A percentile compares a stretch with the other conserved stretches of the same genome.
Conservation (phyloP, 208 protist species). For the Leishmania amazonensis region DNA sequence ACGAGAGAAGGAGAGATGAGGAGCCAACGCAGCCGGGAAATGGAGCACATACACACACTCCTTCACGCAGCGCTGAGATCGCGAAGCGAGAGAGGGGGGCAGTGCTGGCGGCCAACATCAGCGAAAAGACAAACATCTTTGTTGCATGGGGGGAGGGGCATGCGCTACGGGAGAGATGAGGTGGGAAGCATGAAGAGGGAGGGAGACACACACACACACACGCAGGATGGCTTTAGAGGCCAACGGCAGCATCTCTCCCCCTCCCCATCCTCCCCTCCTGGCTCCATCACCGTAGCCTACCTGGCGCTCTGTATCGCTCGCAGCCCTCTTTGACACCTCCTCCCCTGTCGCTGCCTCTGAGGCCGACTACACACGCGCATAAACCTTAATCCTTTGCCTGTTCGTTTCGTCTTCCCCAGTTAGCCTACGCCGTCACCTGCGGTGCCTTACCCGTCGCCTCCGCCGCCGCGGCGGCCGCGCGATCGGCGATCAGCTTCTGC, state of each 20-base stretch:
- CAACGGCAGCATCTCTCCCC: not conserved
- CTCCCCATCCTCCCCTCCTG: not conserved
- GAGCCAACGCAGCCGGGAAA: not conserved
- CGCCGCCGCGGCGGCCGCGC: constrained; percentile 51
- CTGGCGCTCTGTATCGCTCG: not conserved
- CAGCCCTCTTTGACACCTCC: not conserved
- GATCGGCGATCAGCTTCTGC: constrained; percentile 81
- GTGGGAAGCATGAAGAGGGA: not conserved
- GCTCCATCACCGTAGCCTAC: not conserved
- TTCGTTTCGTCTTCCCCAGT: not conserved
- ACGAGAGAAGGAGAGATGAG: not conserved
- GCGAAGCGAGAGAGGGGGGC: not conserved
- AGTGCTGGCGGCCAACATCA: not conserved
- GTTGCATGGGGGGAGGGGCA: not conserved
- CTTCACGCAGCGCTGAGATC: not conserved
- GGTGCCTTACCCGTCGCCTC: constrained; percentile 26
- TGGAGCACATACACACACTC: not conserved
- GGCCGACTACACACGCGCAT: not conserved
- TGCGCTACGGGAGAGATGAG: not conserved
- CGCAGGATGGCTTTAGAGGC: not conserved
- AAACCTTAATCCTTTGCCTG: not conserved
- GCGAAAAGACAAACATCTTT: not conserved
- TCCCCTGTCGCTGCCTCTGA: not conserved
- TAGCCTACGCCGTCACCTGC: constrained; percentile 30
- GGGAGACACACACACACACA: not conserved